These are phyloP conservation scores for Anisodus tanguticus DNA, from an alignment of 257 asterid species.

Conservation along the genomic window DNA sequence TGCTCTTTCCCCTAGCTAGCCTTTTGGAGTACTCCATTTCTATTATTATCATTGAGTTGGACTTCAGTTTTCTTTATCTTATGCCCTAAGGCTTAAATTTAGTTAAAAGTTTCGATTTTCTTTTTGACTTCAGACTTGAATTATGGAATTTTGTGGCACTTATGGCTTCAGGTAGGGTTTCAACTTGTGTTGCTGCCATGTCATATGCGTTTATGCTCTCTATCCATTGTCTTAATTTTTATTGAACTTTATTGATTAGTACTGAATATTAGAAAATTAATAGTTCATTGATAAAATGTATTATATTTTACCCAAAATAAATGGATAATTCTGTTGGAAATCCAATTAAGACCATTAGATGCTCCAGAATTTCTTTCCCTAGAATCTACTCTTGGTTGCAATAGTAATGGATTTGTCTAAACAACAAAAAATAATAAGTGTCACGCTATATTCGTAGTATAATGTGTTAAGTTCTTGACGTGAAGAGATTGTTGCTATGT, in stretches of 20 bases:
- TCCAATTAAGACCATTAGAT: not conserved
- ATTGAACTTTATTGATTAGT: not conserved
- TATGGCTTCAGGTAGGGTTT: not conserved
- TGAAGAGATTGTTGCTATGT: not conserved
- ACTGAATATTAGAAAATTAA: not conserved
- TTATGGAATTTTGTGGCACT: not conserved
- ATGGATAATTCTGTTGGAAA: not conserved
- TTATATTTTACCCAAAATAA: not conserved
- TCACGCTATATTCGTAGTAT: not conserved
- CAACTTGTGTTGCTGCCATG: not conserved
- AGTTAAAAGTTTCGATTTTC: not conserved
- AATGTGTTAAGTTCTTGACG: not conserved
- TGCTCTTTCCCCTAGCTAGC: not conserved
- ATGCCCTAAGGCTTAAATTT: not conserved
- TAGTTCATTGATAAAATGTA: not conserved
- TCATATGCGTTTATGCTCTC: not conserved
- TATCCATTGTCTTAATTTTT: not conserved
- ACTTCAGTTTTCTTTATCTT: not conserved
- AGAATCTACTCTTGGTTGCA: not conserved
- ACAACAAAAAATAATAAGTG: not conserved
- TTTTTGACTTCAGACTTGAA: not conserved
- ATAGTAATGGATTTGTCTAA: slow-evolving; percentile 3
- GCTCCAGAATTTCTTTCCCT: not conserved
- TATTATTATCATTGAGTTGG: slow-evolving; percentile 20
- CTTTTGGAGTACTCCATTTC: not conserved